Evolutionary conservation across 1,139 yeast genomes (phyloP).

Genomic region (Groenewaldozyma sp.): DNA sequence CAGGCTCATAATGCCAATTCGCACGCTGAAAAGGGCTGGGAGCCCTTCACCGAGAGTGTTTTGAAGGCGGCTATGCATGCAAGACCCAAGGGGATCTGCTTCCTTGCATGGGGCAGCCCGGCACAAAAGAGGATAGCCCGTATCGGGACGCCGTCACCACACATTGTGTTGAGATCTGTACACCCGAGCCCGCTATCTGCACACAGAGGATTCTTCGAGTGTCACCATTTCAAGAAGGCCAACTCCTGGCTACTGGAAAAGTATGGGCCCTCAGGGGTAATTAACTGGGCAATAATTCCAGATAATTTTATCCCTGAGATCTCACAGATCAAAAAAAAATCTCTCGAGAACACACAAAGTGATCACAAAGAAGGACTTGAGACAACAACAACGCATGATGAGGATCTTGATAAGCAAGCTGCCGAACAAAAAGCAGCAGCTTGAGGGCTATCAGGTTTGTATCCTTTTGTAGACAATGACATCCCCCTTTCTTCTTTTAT

Average conservation of each 20-base stretch:
- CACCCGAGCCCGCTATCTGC: constrained; percentile 97
- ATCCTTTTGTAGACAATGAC: constrained; percentile 43
- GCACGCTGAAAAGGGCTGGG: constrained; percentile 93
- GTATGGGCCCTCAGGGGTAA: constrained; percentile 38
- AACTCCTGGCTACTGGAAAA: constrained; percentile 59
- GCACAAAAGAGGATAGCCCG: constrained; percentile 65
- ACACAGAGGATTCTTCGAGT: constrained; percentile 67
- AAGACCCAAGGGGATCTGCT: constrained; percentile 48
- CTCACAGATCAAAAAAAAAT: constrained; percentile 9
- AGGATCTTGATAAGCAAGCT: constrained; percentile 2
- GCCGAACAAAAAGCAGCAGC: no score
- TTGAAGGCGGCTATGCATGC: constrained; percentile 42
- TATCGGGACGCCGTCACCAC: constrained; percentile 24
- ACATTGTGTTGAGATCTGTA: constrained; percentile 55
- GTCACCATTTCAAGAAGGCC: constrained; percentile 59
- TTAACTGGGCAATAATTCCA: constrained; percentile 57
- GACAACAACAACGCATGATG: constrained; percentile 1
- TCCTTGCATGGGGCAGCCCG: constrained; percentile 92
- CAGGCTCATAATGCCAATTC: constrained; percentile 91
- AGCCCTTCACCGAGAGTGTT: constrained; percentile 68
- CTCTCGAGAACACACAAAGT: constrained; percentile 1
- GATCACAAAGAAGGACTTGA: constrained; percentile 1
- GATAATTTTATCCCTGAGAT: constrained; percentile 56
- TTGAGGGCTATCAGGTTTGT: background rate
- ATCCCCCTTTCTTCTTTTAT: constrained; percentile 69